Evolutionary conservation across 106 monocot genomes (phyloP).

Genomic region (Dendrobium officinale): DNA sequence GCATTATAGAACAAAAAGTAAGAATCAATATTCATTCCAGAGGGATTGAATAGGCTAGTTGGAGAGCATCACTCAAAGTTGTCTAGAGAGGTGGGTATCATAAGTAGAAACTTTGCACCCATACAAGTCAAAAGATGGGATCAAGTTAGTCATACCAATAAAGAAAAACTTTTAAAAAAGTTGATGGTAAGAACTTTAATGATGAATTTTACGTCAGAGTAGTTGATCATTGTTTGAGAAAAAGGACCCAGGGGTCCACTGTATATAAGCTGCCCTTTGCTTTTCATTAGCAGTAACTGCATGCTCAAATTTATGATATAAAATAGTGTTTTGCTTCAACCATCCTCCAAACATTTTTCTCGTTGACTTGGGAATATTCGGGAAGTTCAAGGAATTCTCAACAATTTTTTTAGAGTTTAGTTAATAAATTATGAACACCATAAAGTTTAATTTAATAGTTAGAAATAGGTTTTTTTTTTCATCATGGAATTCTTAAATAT

Average conservation of each 20-base stretch:
- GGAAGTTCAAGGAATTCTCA: background rate
- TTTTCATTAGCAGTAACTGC: slow-evolving; percentile 82
- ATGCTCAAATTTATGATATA: background rate
- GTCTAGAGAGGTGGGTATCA: no score
- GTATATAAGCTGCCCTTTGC: slow-evolving; percentile 73
- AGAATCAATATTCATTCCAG: no score
- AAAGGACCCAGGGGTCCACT: slow-evolving; percentile 55
- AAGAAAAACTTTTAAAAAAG: no score
- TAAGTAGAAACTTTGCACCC: no score
- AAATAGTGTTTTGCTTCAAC: background rate
- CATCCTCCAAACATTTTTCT: background rate
- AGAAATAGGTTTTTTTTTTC: background rate
- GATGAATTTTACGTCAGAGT: slow-evolving; percentile 60
- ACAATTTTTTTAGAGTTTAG: background rate
- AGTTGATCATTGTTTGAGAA: slow-evolving; percentile 56
- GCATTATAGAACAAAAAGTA: no score
- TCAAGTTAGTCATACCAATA: no score
- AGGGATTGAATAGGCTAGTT: no score
- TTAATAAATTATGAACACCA: background rate
- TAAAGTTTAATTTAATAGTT: background rate
- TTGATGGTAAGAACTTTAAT: background rate
- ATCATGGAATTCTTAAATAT: background rate
- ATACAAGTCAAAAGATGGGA: no score
- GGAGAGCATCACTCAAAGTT: no score
- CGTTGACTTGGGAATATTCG: background rate